Base-by-base conservation (phyloP, 805 yeast species). In the Candida xiaguanensis region DNA sequence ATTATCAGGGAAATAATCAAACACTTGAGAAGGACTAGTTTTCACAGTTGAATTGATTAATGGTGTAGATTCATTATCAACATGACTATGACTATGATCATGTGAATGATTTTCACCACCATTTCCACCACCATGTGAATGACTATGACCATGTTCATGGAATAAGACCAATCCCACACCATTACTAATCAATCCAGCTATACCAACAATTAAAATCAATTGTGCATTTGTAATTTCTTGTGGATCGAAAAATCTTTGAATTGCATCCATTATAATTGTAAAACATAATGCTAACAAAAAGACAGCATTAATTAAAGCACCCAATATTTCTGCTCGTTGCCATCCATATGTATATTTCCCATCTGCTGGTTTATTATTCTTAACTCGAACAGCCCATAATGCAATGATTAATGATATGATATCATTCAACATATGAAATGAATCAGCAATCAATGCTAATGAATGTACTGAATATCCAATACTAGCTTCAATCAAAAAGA, bases 401-500 rank as follows among this genome's bases (percentile, higher is more conserved):
- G 99, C 99, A 36, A 91, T 89, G 14, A 90, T 47, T 25, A 91
- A 70, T 1, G 97, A 88, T 43, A 91, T 80, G 40, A 91, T 86
- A 63, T 91, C 99, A 65, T 93, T 91, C 48, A 91, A 72, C 98
- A 93, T 93, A 61, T 91, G 99, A 75, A 91, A 93, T 1, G 98
- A 84, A 59, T 91, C 99, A 1, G 98, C 99, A 40, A 91, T 82
- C 39, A 91, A 74, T 0, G 99, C 98, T 53, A 91, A 73, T 1
- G 98, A 91, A 59, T 93, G 95, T 19, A 91, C 96, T 18, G 91
- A 76, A 60, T 90, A 93, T 14, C 96, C 96, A 26, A 87, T 77
- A 39, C 80, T 78, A 38, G 89, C 80, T 59, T 91, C 99, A 45
- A 91, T 52, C 25, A 93, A 68, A 73, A 93, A 91, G 67, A 91